Percentiles rank a stretch among this genome's conserved stretches.
Evolutionary conservation across 2,329 filamentous ascomycete species (phyloP).

Genomic region (Pseudopithomyces maydicus): DNA sequence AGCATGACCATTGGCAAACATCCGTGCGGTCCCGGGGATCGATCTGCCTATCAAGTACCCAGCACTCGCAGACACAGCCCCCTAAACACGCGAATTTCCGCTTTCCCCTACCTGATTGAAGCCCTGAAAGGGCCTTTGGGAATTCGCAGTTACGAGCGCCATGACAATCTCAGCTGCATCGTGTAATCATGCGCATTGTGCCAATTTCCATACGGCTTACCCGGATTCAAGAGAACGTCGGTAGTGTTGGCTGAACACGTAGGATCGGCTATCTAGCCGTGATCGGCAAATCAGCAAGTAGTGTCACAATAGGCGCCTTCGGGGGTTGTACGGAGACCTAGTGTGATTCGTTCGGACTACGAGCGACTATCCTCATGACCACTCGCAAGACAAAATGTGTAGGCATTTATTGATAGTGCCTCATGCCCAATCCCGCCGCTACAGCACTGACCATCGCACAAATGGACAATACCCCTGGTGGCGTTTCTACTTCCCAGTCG

Average conservation of each 20-base stretch:
- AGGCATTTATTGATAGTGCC: background rate
- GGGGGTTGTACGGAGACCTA: background rate
- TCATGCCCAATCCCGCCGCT: background rate
- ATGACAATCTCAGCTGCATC: slow-evolving; percentile 1
- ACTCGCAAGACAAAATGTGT: background rate
- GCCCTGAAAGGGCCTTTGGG: background rate
- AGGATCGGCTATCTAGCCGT: slow-evolving; percentile 4
- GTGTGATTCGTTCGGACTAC: slow-evolving; percentile 14
- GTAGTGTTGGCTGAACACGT: background rate
- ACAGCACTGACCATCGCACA: background rate
- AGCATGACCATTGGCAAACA: background rate
- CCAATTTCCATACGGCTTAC: background rate
- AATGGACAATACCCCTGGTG: slow-evolving; percentile 1
- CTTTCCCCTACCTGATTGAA: background rate
- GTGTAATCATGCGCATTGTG: slow-evolving; percentile 6
- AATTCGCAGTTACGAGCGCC: background rate
- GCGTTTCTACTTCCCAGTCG: background rate
- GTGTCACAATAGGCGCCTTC: background rate
- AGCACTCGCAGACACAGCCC: no score
- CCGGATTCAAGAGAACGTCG: background rate
- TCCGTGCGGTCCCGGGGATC: background rate
- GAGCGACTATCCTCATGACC: slow-evolving; percentile 6
- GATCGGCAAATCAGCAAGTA: slow-evolving; percentile 1
- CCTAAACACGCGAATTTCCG: background rate
- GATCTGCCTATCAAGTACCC: background rate